phyloP scores from a whole-genome alignment of 2,329 filamentous ascomycete species.

The Ceratocystis alfenasii region DNA sequence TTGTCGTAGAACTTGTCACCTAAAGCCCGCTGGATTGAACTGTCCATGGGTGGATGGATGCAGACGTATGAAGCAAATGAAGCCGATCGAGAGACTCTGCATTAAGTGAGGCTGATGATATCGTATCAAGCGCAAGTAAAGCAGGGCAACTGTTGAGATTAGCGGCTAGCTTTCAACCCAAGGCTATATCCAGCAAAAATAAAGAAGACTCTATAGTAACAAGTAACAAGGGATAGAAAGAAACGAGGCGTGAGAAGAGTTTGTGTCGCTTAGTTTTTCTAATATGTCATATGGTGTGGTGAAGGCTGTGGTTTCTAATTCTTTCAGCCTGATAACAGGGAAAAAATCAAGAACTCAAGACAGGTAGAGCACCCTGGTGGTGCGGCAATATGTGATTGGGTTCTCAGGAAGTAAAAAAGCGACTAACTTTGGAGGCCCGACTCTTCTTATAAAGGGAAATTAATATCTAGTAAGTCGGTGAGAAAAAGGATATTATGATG shows the following conservation, averaged over 20 bases:
- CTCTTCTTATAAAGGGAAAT: not conserved
- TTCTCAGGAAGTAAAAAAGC: not conserved
- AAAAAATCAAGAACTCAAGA: not conserved
- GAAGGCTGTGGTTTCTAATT: not conserved
- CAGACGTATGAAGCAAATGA: not conserved
- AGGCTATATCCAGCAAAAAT: not conserved
- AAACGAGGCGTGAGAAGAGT: not conserved
- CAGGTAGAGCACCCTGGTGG: not conserved
- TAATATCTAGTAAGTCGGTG: not conserved
- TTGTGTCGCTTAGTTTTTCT: too few species aligned
- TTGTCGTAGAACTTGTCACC: constrained; percentile 99
- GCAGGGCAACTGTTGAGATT: not conserved
- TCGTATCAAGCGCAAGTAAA: not conserved
- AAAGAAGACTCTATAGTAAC: not conserved
- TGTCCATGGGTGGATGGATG: constrained; percentile 54
- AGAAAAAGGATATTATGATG: not conserved
- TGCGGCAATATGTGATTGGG: not conserved
- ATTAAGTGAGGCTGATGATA: constrained; percentile 1
- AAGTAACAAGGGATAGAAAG: not conserved
- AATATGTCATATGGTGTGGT: not conserved
- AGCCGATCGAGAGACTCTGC: not conserved
- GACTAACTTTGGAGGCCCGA: not conserved
- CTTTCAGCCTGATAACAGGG: not conserved
- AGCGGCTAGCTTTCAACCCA: not conserved
- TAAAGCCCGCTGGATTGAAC: constrained; percentile 74